Base-by-base conservation (phyloP, 1,139 yeast genomes). In the Diutina pseudorugosa region DNA sequence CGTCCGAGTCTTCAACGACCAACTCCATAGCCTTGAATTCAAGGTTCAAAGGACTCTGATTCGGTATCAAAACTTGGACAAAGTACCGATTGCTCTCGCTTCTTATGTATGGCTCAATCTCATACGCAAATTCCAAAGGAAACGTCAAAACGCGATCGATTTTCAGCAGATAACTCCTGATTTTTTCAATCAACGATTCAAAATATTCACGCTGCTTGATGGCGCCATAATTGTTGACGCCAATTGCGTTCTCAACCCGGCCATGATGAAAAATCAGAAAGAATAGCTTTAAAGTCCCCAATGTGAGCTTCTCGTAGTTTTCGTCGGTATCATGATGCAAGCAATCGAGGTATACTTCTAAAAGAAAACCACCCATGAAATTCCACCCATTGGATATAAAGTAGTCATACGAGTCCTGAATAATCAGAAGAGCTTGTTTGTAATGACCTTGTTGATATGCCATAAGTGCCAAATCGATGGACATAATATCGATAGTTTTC, bases 401-500 rank as follows among this genome's bases (percentile, higher is more conserved):
- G 55, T 81, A 79, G 45, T 78, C 80, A 51, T 87, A 88, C 2
- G 94, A 80, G 21, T 82, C 79, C 50, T 81, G 80, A 9, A 91
- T 69, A 8, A 85, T 79, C 14, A 76, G 68, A 11, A 82, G 75
- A 1, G 96, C 86, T 49, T 77, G 76, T 44, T 73, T 72, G 58
- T 80, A 85, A 50, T 85, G 75, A 1, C 76, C 69, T 51, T 71
- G 68, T 57, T 81, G 82, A 61, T 78, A 85, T 51, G 84, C 80
- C 21, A 89, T 66, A 16, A 86, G 63, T 0, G 95, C 96, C 52
- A 89, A 72, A 58, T 93, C 97, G n/a, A 88, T 79, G 3, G 93
- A 82, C 27, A 93, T 69, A 7, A 85, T 73, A 60, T 86, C 93
- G 9, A 86, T 81, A 0, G 90, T 75, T 57, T 91, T 75, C 11